A percentile compares a stretch with the other conserved stretches of the same genome.
Conservation (phyloP, 2,329 filamentous ascomycete species). For the Pseudogymnoascus sp. region DNA sequence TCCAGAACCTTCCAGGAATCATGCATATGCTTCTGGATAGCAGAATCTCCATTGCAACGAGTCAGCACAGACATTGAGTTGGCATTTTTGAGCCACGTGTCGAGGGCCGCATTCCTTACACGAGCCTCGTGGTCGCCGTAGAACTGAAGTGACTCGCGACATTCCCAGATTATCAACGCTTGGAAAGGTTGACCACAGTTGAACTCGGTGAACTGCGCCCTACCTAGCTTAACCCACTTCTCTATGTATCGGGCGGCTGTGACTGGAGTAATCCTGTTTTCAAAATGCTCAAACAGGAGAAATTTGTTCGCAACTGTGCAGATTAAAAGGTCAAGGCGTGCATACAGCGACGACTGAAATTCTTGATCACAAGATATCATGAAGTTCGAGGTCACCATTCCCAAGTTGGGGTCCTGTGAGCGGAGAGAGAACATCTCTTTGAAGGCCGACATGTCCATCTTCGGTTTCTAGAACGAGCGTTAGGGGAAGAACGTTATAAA, state of each 20-base stretch:
- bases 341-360: background rate
- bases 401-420: background rate
- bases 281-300: conserved; percentile 35
- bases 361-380: conserved; percentile 7
- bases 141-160: conserved; percentile 40
- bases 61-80: conserved; percentile 42
- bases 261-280: conserved; percentile 33
- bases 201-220: conserved; percentile 43
- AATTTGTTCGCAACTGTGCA: conserved; percentile 34
- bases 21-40: conserved; percentile 41
- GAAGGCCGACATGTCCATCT: background rate
- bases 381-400: conserved; percentile 3
- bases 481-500: background rate
- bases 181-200: conserved; percentile 46
- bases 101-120: conserved; percentile 35
- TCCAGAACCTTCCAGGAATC: conserved; percentile 42
- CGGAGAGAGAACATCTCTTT: conserved; percentile 2
- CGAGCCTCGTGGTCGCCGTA: conserved; percentile 34
- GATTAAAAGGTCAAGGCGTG: conserved; percentile 2
- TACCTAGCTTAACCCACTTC: conserved; percentile 38
- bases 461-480: background rate
- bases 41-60: conserved; percentile 42
- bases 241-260: conserved; percentile 24
- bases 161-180: conserved; percentile 38
- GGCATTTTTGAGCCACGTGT: conserved; percentile 41